Conservation (phyloP, 2,329 filamentous ascomycete species). For the Diaporthe sp. region DNA sequence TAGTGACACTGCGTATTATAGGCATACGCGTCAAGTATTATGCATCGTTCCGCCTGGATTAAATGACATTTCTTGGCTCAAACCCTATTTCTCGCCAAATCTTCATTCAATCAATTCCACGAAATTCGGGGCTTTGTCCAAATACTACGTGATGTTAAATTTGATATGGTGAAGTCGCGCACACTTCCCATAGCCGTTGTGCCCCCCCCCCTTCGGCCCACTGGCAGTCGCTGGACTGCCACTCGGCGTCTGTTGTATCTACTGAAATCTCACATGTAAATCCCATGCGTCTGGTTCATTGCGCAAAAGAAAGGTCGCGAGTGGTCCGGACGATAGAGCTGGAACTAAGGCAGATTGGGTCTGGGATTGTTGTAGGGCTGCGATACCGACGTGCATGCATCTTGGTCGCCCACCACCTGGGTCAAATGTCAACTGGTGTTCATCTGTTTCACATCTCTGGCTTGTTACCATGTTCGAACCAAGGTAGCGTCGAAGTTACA, state of each 20-base stretch:
- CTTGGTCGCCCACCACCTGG: background rate
- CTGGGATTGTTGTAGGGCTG: constrained; percentile 9
- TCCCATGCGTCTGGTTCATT: background rate
- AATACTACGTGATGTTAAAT: no score
- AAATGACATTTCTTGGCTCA: no score
- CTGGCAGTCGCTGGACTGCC: background rate
- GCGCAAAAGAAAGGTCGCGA: background rate
- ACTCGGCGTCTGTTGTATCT: background rate
- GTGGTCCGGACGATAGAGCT: background rate
- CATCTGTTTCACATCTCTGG: background rate
- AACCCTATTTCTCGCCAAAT: no score
- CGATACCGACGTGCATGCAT: background rate
- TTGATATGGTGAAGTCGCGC: background rate
- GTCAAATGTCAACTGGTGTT: background rate
- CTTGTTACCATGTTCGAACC: background rate
- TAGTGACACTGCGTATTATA: no score
- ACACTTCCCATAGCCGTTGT: background rate
- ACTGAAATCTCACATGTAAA: background rate
- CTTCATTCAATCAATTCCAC: background rate
- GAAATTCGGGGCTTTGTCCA: no score
- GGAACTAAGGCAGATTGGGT: background rate
- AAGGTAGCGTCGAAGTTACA: constrained; percentile 11
- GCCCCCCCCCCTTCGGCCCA: no score
- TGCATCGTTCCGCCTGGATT: no score
- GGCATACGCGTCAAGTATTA: no score